Evolutionary conservation across 2,329 filamentous ascomycete species (phyloP), one percentile per base, ranked within the genome.

Genomic region (Rhytidhysteron rufulum): DNA sequence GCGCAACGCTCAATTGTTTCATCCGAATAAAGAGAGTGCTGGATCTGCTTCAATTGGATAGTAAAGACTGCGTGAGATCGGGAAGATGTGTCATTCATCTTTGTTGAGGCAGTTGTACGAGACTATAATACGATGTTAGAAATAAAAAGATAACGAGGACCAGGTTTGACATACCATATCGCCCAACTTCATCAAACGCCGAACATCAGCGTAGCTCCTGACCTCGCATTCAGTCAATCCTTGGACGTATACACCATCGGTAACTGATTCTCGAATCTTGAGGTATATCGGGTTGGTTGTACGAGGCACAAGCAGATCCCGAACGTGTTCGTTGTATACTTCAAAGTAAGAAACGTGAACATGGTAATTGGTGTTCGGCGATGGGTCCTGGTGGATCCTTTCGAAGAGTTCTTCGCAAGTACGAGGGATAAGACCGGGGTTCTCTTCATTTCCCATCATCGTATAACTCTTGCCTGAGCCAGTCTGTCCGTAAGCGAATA

Each of bases 51-150:
- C 43, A 98, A 77, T 71, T 95, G 93, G 54, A 98, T 93, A 20
- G 93, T 98, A 66, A 98, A 98, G 42, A 98, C 93, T 6, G 93
- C 89, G 61, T 98, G 93, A 49, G 89, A 95, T 63, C 93, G 86
- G 48, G 88, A 95, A 39, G 88, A 95, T 3, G 91, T 97, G 66
- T 98, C 93, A 68, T 98, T 98, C 93, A 98, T 98, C 71, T 96
- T 97, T 44, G 93, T 98, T 60, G 87, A 89, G 11, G 93, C 93
- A 16, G 81, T 85, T 0, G 93, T 97, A 34, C 93, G 83, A 42
- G 86, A 95, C 49, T 66, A 22, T 2, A 7, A 1, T 16, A 17
- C 34, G 11, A 10, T 5, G 15, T 4, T 24, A 35, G 19, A 27
- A 4, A 1, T n/a, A n/a, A 8, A 15, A 32, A 17, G 19, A 25